Base-by-base conservation (phyloP, 2,329 filamentous ascomycete genomes). In the Botrytis sinoallii region DNA sequence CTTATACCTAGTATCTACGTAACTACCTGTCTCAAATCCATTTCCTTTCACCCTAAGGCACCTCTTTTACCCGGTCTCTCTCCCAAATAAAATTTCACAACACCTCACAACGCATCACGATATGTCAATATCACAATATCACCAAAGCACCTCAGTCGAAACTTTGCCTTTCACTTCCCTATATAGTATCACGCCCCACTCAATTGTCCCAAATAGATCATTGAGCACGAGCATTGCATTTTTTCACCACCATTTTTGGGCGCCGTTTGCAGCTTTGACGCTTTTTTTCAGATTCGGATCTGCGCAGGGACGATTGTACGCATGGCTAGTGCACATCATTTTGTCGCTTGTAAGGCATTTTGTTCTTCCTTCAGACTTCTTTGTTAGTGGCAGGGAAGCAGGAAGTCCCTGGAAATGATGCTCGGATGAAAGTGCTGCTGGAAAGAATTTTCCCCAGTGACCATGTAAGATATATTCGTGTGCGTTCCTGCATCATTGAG, bases 231-330 rank as follows among this genome's bases (percentile, higher is more conserved):
- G 60, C 25, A 40, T 59, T 59, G 57, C 9, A 35, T 7, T 63
- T 59, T 63, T 42, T 25, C 35, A 63, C 22, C 60, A 63, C 35
- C 60, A 40, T 40, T 40, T 63, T n/a, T 16, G 25, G 22, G 14
- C 29, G 65, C 35, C n/a, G n/a, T 48, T 25, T 68, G 65, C 48
- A 68, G 60, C 60, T 63, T 18, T 63, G 60, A 63, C 60, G 38
- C 38, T 40, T 25, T 63, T 42, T 63, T 63, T 63, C 52, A 40
- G 38, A 25, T n/a, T 8, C 18, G 25, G 60, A 63, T 63, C 60
- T 63, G 60, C 60, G 38, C 60, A 42, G 35, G 38, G 38, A 42
- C 60, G 40, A 40, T 38, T 7, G 22, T 63, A 25, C 35, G 25
- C 60, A 18, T 40, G 25, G 25, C 60, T 40, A 40, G 22, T 40